Conservation (phyloP, 78 protist genomes). For the Dictyostelium purpureum region DNA sequence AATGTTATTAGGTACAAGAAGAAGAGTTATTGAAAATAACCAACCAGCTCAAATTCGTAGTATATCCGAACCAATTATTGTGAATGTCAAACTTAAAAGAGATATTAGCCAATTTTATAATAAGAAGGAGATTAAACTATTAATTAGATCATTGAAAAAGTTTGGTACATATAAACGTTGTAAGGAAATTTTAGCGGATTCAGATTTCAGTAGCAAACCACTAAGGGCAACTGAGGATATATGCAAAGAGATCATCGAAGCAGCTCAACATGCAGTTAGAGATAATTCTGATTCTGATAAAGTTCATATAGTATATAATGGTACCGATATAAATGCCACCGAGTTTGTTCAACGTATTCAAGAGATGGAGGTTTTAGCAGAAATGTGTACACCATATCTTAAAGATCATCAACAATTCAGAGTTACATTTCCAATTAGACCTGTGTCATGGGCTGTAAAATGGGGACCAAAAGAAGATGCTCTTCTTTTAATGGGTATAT, state of each 20-base stretch:
- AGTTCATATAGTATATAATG: conserved; percentile 29
- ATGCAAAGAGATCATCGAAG: conserved; percentile 52
- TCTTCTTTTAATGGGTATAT: conserved; percentile 63
- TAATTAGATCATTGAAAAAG: conserved; percentile 49
- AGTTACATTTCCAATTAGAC: conserved; percentile 45
- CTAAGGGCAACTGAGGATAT: conserved; percentile 33
- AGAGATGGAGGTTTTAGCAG: conserved; percentile 57
- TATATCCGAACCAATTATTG: background rate
- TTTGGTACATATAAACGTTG: conserved; percentile 26
- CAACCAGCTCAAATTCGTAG: background rate
- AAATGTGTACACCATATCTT: conserved; percentile 19
- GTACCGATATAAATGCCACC: conserved; percentile 71
- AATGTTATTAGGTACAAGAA: background rate
- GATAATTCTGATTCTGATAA: conserved; percentile 56
- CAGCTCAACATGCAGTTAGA: background rate
- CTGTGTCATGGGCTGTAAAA: conserved; percentile 51
- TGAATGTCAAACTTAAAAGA: conserved; percentile 17
- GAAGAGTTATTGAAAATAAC: conserved; percentile 3
- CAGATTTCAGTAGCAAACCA: conserved; percentile 2
- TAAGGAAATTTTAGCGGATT: conserved; percentile 38
- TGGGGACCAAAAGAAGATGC: conserved; percentile 83
- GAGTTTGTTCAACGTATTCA: conserved; percentile 74
- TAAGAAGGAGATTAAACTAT: conserved; percentile 40
- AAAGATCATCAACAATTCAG: conserved; percentile 44
- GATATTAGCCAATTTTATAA: conserved; percentile 29